A percentile compares a stretch with the other conserved stretches of the same genome.
Conservation (phyloP, 306 rosid genomes). For the Ormosia emarginata region DNA sequence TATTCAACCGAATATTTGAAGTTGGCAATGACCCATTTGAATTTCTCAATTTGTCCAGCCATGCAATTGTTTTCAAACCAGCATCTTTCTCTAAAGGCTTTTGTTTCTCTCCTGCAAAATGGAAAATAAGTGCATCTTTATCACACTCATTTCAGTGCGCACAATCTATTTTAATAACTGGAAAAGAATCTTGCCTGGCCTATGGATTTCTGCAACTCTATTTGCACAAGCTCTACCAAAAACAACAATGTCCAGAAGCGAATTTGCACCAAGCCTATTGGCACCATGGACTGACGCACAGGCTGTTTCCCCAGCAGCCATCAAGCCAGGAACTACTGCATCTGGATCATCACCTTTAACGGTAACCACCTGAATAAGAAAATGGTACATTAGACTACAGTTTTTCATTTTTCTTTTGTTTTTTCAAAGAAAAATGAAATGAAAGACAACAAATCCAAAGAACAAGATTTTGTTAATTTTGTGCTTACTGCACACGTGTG, state of each 20-base stretch:
- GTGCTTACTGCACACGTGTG: neutral
- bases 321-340: conserved; percentile 64
- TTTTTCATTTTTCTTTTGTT: neutral
- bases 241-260: conserved; percentile 90
- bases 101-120: conserved; percentile 70
- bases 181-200: conserved; percentile 60
- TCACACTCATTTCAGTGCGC: neutral
- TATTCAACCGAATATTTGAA: conserved; percentile 58
- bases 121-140: conserved; percentile 7
- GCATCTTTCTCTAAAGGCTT: conserved; percentile 85
- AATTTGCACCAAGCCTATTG: conserved; percentile 93
- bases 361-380: conserved; percentile 59
- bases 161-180: neutral
- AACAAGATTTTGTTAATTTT: neutral
- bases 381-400: neutral
- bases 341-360: conserved; percentile 73
- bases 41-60: conserved; percentile 72
- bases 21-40: conserved; percentile 68
- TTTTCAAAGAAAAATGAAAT: neutral
- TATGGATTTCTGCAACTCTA: conserved; percentile 78
- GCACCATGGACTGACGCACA: conserved; percentile 97
- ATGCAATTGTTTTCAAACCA: conserved; percentile 65
- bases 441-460: neutral
- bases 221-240: conserved; percentile 95
- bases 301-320: conserved; percentile 97